Evolutionary conservation across 1,139 yeast species (phyloP), one percentile per base, ranked within the genome.

Genomic region (Suhomyces terraborum): DNA sequence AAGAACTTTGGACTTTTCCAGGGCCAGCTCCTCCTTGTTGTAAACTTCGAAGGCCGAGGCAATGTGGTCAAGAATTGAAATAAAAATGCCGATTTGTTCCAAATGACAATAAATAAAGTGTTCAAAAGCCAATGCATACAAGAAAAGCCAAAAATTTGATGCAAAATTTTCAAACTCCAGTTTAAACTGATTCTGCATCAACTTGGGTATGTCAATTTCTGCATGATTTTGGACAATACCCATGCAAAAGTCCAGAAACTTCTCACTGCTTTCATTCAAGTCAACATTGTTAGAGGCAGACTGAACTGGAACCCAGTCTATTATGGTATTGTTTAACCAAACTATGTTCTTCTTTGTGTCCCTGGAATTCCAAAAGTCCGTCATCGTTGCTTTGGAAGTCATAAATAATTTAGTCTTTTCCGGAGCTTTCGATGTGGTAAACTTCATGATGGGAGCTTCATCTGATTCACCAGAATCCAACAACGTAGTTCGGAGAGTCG

Each of bases 131-230:
- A 19, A 18, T 5, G 30, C 20, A 19, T 34, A 34, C 17, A 34
- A 8, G 21, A 34, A 34, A 16, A 34, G 30, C 36, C 36, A 34
- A 14, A 34, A 26, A 13, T 34, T 9, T 4, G 32, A 17, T 8
- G 23, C 24, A 19, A 18, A n/a, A 2, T 4, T 12, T 2, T 10
- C 28, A 24, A 24, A n/a, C 4, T 32, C 18, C 27, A 12, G 26
- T 4, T 14, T 27, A 22, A 32, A 32, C 22, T 32, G 35, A n/a
- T 20, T 21, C 3, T 16, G n/a, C 4, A 32, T 4, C 16, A 32
- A 18, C 8, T 8, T 7, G 8, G 1, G 4, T 5, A 32, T 24
- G 20, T 18, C 8, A 17, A 32, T 8, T 7, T 18, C 17, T 10
- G n/a, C 10, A 8, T 14, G 16, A n/a, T 24, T 23, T 12, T 17